phyloP scores from a whole-genome alignment of 495 filamentous ascomycete genomes.

The Talaromyces ruber region DNA sequence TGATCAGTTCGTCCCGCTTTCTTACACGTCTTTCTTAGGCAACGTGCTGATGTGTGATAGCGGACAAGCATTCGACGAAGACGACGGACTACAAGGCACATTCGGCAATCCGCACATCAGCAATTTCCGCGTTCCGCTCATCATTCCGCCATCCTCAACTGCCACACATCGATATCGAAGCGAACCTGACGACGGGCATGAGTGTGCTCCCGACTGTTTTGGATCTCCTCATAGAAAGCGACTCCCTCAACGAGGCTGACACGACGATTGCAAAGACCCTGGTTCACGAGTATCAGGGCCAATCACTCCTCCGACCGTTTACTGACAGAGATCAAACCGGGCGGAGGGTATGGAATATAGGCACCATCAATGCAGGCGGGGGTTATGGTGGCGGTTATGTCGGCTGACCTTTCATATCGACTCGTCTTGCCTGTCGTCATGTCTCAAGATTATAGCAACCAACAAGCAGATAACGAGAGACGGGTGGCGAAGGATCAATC shows the following conservation, averaged over 20 bases:
- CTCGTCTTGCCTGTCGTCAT: constrained; percentile 30
- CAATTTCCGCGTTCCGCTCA: constrained; percentile 34
- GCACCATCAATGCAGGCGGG: constrained; percentile 36
- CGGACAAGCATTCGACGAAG: constrained; percentile 32
- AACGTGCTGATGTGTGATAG: constrained; percentile 8
- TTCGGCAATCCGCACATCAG: constrained; percentile 38
- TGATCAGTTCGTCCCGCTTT: constrained; percentile 30
- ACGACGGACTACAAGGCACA: constrained; percentile 28
- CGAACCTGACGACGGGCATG: constrained; percentile 31
- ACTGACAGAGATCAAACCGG: constrained; percentile 9
- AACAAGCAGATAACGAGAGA: not conserved
- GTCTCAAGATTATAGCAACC: not conserved
- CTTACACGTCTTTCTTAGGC: too few species aligned
- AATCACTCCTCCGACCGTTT: constrained; percentile 25
- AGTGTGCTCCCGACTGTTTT: constrained; percentile 36
- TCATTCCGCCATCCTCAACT: constrained; percentile 36
- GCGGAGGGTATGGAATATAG: constrained; percentile 28
- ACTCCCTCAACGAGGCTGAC: constrained; percentile 26
- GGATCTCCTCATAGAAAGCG: constrained; percentile 32
- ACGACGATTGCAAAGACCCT: constrained; percentile 25
- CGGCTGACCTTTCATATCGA: constrained; percentile 26
- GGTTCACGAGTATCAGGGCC: constrained; percentile 27
- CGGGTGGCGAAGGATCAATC: constrained; percentile 6
- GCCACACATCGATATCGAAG: constrained; percentile 28
- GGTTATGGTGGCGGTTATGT: constrained; percentile 25